Evolutionary conservation across 306 rosid genomes (phyloP), one percentile per base, ranked within the genome.

Genomic region (Trifolium subterraneum): DNA sequence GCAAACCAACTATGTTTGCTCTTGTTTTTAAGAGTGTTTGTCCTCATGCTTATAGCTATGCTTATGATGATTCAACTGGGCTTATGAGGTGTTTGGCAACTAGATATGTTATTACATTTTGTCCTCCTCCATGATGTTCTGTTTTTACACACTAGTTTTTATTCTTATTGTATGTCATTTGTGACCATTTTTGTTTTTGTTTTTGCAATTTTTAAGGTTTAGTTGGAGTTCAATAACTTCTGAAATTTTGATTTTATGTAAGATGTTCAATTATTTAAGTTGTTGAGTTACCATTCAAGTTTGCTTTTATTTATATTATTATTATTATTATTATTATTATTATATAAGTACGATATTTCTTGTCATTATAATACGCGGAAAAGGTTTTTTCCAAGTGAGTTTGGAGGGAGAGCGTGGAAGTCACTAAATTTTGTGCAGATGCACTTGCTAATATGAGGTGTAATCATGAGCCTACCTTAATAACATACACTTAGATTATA

Each of bases 21-120:
- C 84, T 69, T 63, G 54, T 88, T 23, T 92, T 89, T 27, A 88
- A 88, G 88, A 84, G 87, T 19, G 19, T 82, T 29, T 87, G 96
- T 45, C 90, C 90, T 6, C 45, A 66, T 16, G 90, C 98, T 68
- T 92, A 87, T 74, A 86, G 87, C 31, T 90, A 84, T 42, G 88
- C 96, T 51, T 88, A 58, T 68, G 98, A 88, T 83, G 90, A 92
- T 36, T 72, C 81, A 0, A 15, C 90, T 0, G 90, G 79, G 69
- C 91, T 90, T 3, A 84, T 88, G 76, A 78, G 63, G 31, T 92
- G 92, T 70, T 84, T 48, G 70, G 90, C 94, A 38, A 47, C 80
- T 45, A 13, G 75, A 14, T 90, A 92, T 79, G 81, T 63, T 22
- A 80, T 88, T 33, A 88, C 87, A 1, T 92, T 92, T 79, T 92